Base-by-base conservation (phyloP, 768 basidiomycete species). In the Lactarius tabidus region DNA sequence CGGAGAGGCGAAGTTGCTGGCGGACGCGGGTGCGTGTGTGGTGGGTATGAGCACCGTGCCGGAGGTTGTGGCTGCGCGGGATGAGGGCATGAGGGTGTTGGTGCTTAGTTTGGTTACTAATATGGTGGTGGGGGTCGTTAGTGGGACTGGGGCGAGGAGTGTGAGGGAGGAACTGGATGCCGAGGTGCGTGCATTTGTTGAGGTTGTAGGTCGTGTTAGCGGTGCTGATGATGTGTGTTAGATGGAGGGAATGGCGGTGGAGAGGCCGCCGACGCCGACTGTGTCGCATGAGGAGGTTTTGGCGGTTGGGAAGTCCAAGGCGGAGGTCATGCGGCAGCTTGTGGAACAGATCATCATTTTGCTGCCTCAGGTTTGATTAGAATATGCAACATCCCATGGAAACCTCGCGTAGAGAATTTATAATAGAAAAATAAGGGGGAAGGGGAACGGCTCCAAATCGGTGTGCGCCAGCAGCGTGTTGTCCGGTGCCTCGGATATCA, bases 21-120 rank as follows among this genome's bases (percentile, higher is more conserved):
- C 89, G 18, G 75, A 77, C 9, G 85, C 84, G 0, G 93, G 93
- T 3, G 93, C 89, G 1, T 91, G 93, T 70, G 89, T 94, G n/a
- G 93, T 95, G 2, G 93, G 93, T 2, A 95, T 95, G 93, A 93
- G 90, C 69, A 95, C 94, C 0, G 84, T 95, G 18, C 93, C 93
- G 0, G 93, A 95, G 75, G 93, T 95, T 29, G 78, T 94, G 28
- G 89, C 85, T 0, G 93, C 89, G 10, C 76, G 85, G 56, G 86
- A 92, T 72, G 89, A 87, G 71, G 89, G 87, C 0, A 69, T 95
- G 62, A 82, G 90, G 60, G 85, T 90, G 59, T 79, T 90, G 75
- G 93, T 90, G 5, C 77, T 95, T 51, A 93, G 90, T 69, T 80
- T 95, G 62, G 90, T 93, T 31, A 95, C 93, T 31, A 95, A 95